Base-by-base conservation (phyloP, 2,329 filamentous ascomycete species). In the Aspergillus sp. region DNA sequence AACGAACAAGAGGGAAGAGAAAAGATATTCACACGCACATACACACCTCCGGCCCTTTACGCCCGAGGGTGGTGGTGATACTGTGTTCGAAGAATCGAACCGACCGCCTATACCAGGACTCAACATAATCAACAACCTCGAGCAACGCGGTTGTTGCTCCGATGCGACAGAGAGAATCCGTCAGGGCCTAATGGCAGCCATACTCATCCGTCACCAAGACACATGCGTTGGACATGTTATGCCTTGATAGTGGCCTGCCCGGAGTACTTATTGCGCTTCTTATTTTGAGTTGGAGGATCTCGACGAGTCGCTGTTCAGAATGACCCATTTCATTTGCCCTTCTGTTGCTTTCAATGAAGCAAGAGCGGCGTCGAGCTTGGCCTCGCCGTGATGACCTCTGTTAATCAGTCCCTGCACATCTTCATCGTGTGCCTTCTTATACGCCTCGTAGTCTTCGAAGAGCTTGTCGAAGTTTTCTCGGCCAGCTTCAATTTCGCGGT, bases 251-350 rank as follows among this genome's bases (percentile, higher is more conserved):
- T 32, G 30, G 30, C 19, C 19, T 19, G 19, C 2, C 19, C 19
- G 19, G 19, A 19, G 19, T 19, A 19, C 19, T 30, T 33, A 38
- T 35, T 29, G 34, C 12, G n/a, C 41, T 32, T 29, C 36, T 26
- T 32, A 27, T 42, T 26, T 44, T 52, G 56, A 64, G 42, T 60
- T 54, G 40, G 59, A 51, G 39, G 55, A 59, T 45, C 56, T 58
- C 45, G 68, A 55, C 43, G 67, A 55, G 8, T 53, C 53, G 32
- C 70, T 67, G 45, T 74, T 57, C 33, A 67, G 70, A 43, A 74
- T 68, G n/a, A 66, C 66, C 71, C 73, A 75, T 53, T 63, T 72
- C 73, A 75, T 74, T 51, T 69, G 59, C 3, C 61, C 70, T 45
- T 69, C 64, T 1, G 67, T 66, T 47, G 69, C 63, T 41, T 64